These are phyloP conservation scores for Penicillium sp. DNA, from an alignment of 2,329 filamentous ascomycete genomes.

Conservation along the genomic window DNA sequence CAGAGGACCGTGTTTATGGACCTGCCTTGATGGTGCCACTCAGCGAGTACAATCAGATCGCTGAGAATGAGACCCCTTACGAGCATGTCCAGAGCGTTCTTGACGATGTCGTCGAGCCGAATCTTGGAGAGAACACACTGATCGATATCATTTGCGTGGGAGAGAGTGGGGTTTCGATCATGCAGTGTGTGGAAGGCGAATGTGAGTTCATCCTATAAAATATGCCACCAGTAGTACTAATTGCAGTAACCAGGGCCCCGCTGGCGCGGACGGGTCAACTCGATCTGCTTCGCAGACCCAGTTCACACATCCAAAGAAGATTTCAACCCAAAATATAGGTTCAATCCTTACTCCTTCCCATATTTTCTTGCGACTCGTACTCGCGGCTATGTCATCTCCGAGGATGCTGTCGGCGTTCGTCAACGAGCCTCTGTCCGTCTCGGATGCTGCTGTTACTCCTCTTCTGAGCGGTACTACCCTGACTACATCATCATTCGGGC, in stretches of 20 bases:
- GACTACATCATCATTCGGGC: constrained; percentile 59
- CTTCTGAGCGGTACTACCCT: constrained; percentile 53
- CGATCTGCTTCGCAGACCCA: constrained; percentile 38
- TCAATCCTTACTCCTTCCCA: constrained; percentile 18
- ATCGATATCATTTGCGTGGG: constrained; percentile 68
- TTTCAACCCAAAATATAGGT: constrained; percentile 12
- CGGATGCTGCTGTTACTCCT: constrained; percentile 65
- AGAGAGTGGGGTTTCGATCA: constrained; percentile 55
- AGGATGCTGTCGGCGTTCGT: constrained; percentile 48
- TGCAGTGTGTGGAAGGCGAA: constrained; percentile 54
- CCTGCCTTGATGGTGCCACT: constrained; percentile 54
- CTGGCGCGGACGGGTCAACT: constrained; percentile 38
- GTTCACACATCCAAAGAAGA: constrained; percentile 30
- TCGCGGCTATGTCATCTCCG: constrained; percentile 56
- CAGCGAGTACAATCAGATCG: constrained; percentile 54
- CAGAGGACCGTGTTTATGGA: constrained; percentile 57
- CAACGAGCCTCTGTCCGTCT: constrained; percentile 51
- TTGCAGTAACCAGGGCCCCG: constrained; percentile 29
- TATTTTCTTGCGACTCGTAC: constrained; percentile 48
- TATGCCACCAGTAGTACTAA: neutral
- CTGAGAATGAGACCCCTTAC: constrained; percentile 51
- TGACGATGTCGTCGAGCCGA: constrained; percentile 50
- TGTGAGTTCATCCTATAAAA: constrained; percentile 38
- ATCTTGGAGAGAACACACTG: constrained; percentile 45
- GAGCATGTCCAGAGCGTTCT: constrained; percentile 66